Base-by-base conservation (phyloP, 2,329 filamentous ascomycete species). In the Claviceps sp. region DNA sequence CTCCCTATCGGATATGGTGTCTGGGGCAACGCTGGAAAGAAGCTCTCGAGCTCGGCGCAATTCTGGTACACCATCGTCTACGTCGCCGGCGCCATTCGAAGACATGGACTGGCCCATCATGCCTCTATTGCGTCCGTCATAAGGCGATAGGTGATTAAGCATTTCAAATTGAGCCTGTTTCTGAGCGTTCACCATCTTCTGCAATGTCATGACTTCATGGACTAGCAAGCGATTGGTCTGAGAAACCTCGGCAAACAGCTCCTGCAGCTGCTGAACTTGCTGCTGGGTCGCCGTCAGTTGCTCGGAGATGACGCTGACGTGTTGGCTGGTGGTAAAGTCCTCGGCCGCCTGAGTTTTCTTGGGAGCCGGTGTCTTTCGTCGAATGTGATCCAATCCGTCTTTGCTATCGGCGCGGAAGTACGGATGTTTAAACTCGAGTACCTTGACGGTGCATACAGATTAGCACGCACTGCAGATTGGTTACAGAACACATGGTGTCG, bases 361-460 rank as follows among this genome's bases (percentile, higher is more conserved):
- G 3, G 91, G 87, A 1, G 91, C 89, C 0, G 93, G 93, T 2
- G 93, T 91, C 71, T 98, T 98, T 60, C 93, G 79, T 61, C 89
- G 82, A 62, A 98, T 98, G 60, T 96, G 97, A 63, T 98, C 93
- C 47, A 98, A 76, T 46, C 89, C 93, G 64, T 96, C 89, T 67
- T 96, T 96, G 70, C 91, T 94, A 69, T 96, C 91, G 58, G 86
- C 85, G 61, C 89, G 86, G 72, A 98, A 98, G 62, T 95, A 89
- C 13, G 91, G 91, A 63, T 98, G 93, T 65, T 93, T 95, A 66
- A 98, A 98, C 65, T 98, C 93, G 20, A 70, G 64, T 9, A 68
- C 63, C 67, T 70, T 85, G 14, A 34, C 30, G 8, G 24, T 14
- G 24, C 30, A n/a, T 14, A 50, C 16, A 44, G 14, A 49, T 56